Percentiles rank a stretch among this genome's conserved stretches.
phyloP scores from a whole-genome alignment of 2,329 filamentous ascomycete species.

The Nigrospora sphaerica region DNA sequence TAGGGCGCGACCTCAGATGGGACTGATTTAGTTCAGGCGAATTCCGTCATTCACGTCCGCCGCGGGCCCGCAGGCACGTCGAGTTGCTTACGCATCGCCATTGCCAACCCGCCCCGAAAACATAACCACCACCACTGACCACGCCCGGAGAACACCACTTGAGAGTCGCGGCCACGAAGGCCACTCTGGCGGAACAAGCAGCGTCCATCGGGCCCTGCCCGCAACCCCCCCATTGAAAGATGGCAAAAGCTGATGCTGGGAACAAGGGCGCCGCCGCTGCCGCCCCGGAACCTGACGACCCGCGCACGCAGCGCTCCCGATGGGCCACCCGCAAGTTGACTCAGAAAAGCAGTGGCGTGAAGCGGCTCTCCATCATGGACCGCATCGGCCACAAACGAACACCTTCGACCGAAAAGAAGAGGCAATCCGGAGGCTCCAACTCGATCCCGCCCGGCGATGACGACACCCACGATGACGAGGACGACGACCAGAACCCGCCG shows the following conservation, averaged over 20 bases:
- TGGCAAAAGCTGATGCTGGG: conserved; percentile 25
- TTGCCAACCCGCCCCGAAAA: too few relatives aligned
- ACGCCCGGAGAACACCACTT: neutral
- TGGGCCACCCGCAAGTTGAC: conserved; percentile 93
- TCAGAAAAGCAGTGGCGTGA: conserved; percentile 66
- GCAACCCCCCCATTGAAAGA: conserved; percentile 21
- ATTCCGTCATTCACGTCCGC: too few relatives aligned
- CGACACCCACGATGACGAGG: conserved; percentile 19
- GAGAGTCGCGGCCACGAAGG: conserved; percentile 19
- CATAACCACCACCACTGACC: too few relatives aligned
- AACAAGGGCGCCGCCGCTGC: conserved; percentile 9
- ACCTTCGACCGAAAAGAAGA: conserved; percentile 63
- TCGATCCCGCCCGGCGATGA: conserved; percentile 19
- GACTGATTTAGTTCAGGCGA: too few relatives aligned
- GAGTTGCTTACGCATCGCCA: too few relatives aligned
- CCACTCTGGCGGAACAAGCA: conserved; percentile 32
- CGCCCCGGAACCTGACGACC: conserved; percentile 20
- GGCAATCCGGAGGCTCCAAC: conserved; percentile 32
- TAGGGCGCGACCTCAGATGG: too few relatives aligned
- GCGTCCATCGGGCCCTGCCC: conserved; percentile 36
- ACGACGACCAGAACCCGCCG: conserved; percentile 24
- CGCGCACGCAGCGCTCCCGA: conserved; percentile 70
- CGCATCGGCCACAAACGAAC: conserved; percentile 56
- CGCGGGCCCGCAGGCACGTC: too few relatives aligned
- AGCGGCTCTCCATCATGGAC: conserved; percentile 76